A percentile compares a stretch with the other conserved stretches of the same genome.
Conservation (phyloP, 208 protist genomes). For the Crithidia thermophila region DNA sequence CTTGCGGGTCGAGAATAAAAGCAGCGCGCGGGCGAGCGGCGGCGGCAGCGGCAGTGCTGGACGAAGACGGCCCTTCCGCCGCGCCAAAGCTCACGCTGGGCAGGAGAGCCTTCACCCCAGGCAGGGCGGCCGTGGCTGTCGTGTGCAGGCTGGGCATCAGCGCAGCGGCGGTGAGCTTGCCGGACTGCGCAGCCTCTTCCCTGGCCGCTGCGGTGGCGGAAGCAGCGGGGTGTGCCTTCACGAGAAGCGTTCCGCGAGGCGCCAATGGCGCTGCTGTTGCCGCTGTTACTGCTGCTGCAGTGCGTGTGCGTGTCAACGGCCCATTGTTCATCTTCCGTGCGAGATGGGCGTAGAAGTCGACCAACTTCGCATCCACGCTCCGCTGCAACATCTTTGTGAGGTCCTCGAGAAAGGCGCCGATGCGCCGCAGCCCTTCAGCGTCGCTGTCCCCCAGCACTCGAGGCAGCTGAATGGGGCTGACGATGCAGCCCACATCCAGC, state of each 20-base stretch:
- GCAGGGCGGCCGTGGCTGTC: no score
- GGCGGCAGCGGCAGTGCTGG: not conserved
- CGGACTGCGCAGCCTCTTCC: no score
- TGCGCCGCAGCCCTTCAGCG: constrained; percentile 25
- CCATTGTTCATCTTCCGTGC: constrained; percentile 35
- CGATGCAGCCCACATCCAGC: not conserved
- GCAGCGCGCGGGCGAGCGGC: not conserved
- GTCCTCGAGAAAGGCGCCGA: constrained; percentile 44
- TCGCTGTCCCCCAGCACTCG: constrained; percentile 19
- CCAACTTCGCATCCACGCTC: constrained; percentile 46
- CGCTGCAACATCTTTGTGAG: constrained; percentile 26
- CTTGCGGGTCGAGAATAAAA: not conserved
- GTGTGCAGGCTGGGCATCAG: no score
- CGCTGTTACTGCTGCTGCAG: no score
- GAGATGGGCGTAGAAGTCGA: constrained; percentile 74
- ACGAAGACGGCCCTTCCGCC: not conserved
- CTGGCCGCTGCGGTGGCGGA: no score
- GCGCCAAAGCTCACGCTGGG: not conserved
- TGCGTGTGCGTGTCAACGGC: constrained; percentile 14
- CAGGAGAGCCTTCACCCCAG: not conserved
- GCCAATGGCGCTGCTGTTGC: no score
- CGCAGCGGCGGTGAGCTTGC: no score
- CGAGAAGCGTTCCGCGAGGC: no score
- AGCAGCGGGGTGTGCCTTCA: no score
- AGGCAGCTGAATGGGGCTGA: constrained; percentile 7